A percentile compares a stretch with the other conserved stretches of the same genome.
Evolutionary conservation across 2,329 filamentous ascomycete genomes (phyloP).

Genomic region (Emergomyces orientalis): DNA sequence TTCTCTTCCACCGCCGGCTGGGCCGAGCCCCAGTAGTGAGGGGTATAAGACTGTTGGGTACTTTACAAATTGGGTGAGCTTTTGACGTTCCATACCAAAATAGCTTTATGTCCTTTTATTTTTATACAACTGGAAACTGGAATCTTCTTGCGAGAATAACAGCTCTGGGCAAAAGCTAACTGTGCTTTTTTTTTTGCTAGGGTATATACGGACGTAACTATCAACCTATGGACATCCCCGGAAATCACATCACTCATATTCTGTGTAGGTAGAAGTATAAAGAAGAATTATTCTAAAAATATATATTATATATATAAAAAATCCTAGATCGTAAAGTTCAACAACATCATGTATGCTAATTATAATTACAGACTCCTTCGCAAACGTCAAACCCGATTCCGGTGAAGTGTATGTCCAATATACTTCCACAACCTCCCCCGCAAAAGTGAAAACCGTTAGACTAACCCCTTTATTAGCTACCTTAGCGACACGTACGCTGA

Average conservation of each 20-base stretch:
- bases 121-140: background rate
- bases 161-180: background rate
- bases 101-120: background rate
- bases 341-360: background rate
- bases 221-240: constrained; percentile 73
- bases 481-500: constrained; percentile 56
- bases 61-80: background rate
- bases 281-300: background rate
- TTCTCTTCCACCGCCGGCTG: background rate
- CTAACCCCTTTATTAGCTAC: background rate
- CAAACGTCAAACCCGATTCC: constrained; percentile 67
- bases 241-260: constrained; percentile 73
- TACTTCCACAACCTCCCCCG: background rate
- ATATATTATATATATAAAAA: background rate
- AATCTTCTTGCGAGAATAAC: background rate
- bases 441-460: background rate
- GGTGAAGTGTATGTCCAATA: constrained; percentile 62
- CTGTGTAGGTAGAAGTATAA: constrained; percentile 42
- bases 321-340: background rate
- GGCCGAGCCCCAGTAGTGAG: background rate
- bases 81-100: background rate
- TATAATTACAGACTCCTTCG: constrained; percentile 56
- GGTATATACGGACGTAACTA: constrained; percentile 82
- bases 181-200: constrained; percentile 28
- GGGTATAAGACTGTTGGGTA: background rate